Percentiles rank a stretch among this genome's conserved stretches.
Evolutionary conservation across 2,329 filamentous ascomycete species (phyloP).

Genomic region (Cladosporium sp.): DNA sequence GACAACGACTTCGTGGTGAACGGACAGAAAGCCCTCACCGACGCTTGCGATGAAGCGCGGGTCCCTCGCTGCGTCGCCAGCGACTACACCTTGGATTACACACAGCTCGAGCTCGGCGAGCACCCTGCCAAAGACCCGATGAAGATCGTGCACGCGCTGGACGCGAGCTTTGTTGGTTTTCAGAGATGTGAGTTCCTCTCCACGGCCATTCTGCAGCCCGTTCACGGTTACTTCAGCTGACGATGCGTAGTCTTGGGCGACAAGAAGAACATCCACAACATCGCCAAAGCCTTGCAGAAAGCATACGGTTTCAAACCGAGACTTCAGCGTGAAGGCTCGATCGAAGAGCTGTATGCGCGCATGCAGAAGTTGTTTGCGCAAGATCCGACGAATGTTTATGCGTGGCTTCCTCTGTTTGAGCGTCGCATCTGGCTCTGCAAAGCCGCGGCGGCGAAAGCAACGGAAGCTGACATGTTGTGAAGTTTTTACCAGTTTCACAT

Average conservation of each 20-base stretch:
- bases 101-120: slow-evolving; percentile 40
- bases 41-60: slow-evolving; percentile 39
- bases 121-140: slow-evolving; percentile 44
- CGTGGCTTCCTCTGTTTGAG: background rate
- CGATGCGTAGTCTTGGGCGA: background rate
- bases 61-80: slow-evolving; percentile 45
- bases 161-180: slow-evolving; percentile 18
- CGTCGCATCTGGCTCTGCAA: background rate
- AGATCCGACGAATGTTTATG: background rate
- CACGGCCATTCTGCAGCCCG: too few species aligned
- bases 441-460: background rate
- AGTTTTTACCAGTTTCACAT: background rate
- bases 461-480: background rate
- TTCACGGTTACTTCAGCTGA: background rate
- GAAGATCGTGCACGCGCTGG: slow-evolving; percentile 39
- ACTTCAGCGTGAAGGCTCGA: background rate
- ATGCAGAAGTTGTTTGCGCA: background rate
- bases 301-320: background rate
- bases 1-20: slow-evolving; percentile 42
- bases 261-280: background rate
- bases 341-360: background rate
- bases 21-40: slow-evolving; percentile 45
- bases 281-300: background rate
- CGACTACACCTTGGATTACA: slow-evolving; percentile 46
- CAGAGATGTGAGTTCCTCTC: background rate